Conservation (phyloP, 1,284 basidiomycete species). For the Puccinia triticina region DNA sequence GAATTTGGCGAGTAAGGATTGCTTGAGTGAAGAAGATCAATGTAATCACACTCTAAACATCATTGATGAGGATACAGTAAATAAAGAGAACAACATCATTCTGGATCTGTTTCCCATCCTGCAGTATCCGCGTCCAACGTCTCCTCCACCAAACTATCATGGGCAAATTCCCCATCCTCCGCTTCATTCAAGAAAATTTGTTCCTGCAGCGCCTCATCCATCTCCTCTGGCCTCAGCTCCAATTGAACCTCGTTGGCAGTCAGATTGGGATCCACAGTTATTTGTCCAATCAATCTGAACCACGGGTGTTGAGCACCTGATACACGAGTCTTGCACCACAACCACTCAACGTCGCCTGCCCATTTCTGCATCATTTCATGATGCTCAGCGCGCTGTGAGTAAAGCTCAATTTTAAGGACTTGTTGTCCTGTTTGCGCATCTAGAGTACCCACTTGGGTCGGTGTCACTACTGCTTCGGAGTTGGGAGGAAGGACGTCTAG, state of each 20-base stretch:
- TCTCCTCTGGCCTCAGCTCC: background rate
- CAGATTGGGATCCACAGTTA: background rate
- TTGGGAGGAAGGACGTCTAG: background rate
- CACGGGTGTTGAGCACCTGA: background rate
- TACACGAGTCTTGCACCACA: background rate
- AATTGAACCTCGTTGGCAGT: background rate
- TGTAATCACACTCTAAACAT: too few relatives aligned
- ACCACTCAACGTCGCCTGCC: conserved; percentile 14
- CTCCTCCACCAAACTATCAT: background rate
- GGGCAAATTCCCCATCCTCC: background rate
- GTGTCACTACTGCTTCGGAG: background rate
- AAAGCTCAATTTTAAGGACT: conserved; percentile 20
- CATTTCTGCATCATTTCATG: conserved; percentile 2
- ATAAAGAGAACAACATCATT: background rate
- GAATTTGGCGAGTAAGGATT: too few relatives aligned
- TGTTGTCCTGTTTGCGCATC: conserved; percentile 3
- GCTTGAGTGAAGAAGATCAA: too few relatives aligned
- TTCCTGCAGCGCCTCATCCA: background rate
- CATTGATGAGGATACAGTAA: too few relatives aligned
- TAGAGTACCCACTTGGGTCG: background rate
- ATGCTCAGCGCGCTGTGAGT: background rate
- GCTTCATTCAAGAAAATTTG: background rate
- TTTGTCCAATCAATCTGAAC: background rate
- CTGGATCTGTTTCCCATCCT: background rate
- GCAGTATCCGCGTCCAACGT: background rate